Base-by-base conservation (phyloP, 805 yeast species). In the Deakozyma indianensis region DNA sequence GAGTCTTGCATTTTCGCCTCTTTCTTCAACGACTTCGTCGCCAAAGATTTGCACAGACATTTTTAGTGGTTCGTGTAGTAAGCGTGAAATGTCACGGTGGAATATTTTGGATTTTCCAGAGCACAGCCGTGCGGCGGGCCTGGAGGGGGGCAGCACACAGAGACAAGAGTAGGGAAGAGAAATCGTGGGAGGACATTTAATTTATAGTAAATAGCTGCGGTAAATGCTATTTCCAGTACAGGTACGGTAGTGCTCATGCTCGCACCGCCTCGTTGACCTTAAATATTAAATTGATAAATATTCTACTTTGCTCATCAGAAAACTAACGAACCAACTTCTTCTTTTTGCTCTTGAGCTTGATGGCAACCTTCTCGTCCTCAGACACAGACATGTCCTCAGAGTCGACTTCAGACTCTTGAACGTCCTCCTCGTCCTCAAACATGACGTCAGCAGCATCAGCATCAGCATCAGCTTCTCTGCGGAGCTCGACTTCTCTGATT, bases 1-100 rank as follows among this genome's bases (percentile, higher is more conserved):
- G 69, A 90, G 71, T 23, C 98, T 87, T 45, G 98, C 98, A 66
- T 90, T 88, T 65, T 92, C 98, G 41, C 92, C 98, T 59, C 96
- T 77, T 67, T 90, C 98, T 66, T 90, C 98, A 3, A 92, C 83
- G 46, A 90, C 97, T 64, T 90, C 95, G 62, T 92, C 97, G 50
- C 95, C 94, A 67, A 92, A 86, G 60, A 90, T 88, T 56, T 88
- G 90, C 50, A 88, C 95, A 54, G 88, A 80, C 94, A 56, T 56
- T 7, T n/a, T n/a, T n/a, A n/a, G n/a, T n/a, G n/a, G n/a, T n/a
- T n/a, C n/a, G n/a, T n/a, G n/a, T n/a, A n/a, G n/a, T n/a, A n/a
- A n/a, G n/a, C n/a, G n/a, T n/a, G n/a, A n/a, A n/a, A n/a, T n/a
- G n/a, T n/a, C n/a, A n/a, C n/a, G n/a, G n/a, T n/a, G n/a, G n/a